phyloP scores from a whole-genome alignment of 441 rosid genomes.

The Jatropha podagrica region DNA sequence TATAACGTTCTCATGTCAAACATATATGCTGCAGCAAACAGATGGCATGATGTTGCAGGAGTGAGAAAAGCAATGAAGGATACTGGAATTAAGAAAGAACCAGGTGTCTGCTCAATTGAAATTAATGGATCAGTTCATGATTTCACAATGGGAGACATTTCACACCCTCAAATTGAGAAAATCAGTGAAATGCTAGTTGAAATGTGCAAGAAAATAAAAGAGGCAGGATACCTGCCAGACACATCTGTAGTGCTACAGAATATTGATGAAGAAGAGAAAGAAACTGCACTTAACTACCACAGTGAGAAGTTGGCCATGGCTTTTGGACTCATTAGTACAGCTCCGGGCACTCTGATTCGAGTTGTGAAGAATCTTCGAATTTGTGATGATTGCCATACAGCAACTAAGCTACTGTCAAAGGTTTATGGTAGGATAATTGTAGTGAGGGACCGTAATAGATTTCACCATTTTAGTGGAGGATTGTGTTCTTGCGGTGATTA shows the following conservation, averaged over 20 bases:
- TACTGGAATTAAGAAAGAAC: conserved; percentile 30
- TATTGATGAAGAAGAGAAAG: conserved; percentile 31
- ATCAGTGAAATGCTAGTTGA: conserved; percentile 28
- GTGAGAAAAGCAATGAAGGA: conserved; percentile 31
- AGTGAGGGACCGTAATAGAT: conserved; percentile 36
- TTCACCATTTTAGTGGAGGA: conserved; percentile 39
- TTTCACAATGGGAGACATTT: conserved; percentile 25
- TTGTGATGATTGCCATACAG: conserved; percentile 38
- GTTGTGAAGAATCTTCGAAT: conserved; percentile 36
- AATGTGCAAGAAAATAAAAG: conserved; percentile 27
- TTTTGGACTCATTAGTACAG: conserved; percentile 34
- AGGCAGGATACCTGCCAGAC: conserved; percentile 25
- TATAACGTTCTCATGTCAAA: conserved; percentile 35
- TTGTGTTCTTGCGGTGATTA: conserved; percentile 35
- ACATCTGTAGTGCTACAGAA: conserved; percentile 24
- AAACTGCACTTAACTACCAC: conserved; percentile 24
- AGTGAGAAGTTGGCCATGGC: conserved; percentile 39
- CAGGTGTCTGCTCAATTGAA: conserved; percentile 38
- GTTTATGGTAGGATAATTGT: conserved; percentile 28
- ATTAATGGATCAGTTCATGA: conserved; percentile 28
- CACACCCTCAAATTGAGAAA: conserved; percentile 22
- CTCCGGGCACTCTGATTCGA: conserved; percentile 27
- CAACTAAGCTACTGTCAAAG: conserved; percentile 35
- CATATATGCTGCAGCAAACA: conserved; percentile 32
- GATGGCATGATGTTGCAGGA: conserved; percentile 35